Conservation (phyloP, 2,329 filamentous ascomycete genomes). For the Penicillium olsonii region DNA sequence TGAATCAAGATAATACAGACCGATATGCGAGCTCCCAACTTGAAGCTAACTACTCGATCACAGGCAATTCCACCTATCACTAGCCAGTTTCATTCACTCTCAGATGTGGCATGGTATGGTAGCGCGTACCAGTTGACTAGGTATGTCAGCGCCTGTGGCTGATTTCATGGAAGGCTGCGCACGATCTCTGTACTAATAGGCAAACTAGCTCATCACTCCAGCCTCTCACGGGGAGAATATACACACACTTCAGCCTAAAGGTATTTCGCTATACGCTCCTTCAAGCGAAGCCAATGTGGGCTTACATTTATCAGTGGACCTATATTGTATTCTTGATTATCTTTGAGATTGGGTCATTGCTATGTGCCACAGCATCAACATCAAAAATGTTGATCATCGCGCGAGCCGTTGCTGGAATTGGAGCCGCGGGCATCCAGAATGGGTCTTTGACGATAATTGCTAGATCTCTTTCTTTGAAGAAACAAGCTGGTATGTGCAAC, state of each 20-base stretch:
- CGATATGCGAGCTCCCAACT: no score
- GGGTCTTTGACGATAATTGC: not conserved
- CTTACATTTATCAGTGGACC: not conserved
- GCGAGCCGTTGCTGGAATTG: not conserved
- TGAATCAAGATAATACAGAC: no score
- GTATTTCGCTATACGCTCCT: not conserved
- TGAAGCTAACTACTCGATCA: not conserved
- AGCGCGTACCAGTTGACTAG: not conserved
- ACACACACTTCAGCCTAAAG: not conserved
- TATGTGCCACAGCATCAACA: not conserved
- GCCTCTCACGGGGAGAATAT: not conserved
- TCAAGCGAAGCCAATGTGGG: not conserved
- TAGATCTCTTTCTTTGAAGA: not conserved
- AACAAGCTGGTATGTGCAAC: not conserved
- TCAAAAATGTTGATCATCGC: not conserved
- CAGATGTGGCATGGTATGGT: not conserved
- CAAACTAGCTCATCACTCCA: not conserved
- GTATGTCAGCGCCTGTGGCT: not conserved
- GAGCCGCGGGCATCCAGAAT: not conserved
- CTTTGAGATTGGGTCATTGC: conserved; percentile 1
- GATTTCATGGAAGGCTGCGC: not conserved
- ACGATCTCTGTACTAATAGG: not conserved
- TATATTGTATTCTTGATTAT: not conserved
- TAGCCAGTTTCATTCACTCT: not conserved
- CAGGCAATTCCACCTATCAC: not conserved